A percentile compares a stretch with the other conserved stretches of the same genome.
Evolutionary conservation across 805 yeast genomes (phyloP).

Genomic region (Wickerhamomyces subpelliculosus): DNA sequence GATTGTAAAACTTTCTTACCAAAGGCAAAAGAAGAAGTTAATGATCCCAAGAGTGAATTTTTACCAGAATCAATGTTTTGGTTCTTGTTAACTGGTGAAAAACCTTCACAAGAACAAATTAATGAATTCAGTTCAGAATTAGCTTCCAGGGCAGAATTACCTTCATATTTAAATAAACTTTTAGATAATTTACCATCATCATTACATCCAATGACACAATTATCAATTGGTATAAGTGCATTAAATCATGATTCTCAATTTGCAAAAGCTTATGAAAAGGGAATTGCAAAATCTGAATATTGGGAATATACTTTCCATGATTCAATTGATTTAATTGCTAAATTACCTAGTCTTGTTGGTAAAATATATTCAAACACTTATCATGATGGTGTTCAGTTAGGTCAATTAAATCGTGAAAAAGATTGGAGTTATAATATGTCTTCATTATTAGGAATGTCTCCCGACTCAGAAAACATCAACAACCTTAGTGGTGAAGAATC

Average conservation of each 20-base stretch:
- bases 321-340: slow-evolving; percentile 60
- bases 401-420: slow-evolving; percentile 42
- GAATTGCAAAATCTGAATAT: slow-evolving; percentile 61
- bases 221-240: slow-evolving; percentile 68
- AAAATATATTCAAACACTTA: slow-evolving; percentile 62
- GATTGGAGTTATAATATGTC: slow-evolving; percentile 76
- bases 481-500: slow-evolving; percentile 31
- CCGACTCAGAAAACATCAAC: slow-evolving; percentile 23
- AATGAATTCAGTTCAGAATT: slow-evolving; percentile 50
- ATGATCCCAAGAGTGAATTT: slow-evolving; percentile 42
- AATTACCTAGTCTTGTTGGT: slow-evolving; percentile 69
- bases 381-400: slow-evolving; percentile 45
- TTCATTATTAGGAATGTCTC: slow-evolving; percentile 47
- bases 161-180: slow-evolving; percentile 53
- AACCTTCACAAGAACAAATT: slow-evolving; percentile 56
- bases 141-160: slow-evolving; percentile 59
- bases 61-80: slow-evolving; percentile 75
- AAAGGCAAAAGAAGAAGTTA: slow-evolving; percentile 29
- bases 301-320: slow-evolving; percentile 77
- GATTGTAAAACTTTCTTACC: slow-evolving; percentile 66
- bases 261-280: slow-evolving; percentile 65
- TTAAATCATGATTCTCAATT: slow-evolving; percentile 65
- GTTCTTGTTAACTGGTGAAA: slow-evolving; percentile 69
- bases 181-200: slow-evolving; percentile 58
- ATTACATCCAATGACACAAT: slow-evolving; percentile 81